phyloP scores from a whole-genome alignment of 2,329 filamentous ascomycete species.

The Colletotrichum tabaci region DNA sequence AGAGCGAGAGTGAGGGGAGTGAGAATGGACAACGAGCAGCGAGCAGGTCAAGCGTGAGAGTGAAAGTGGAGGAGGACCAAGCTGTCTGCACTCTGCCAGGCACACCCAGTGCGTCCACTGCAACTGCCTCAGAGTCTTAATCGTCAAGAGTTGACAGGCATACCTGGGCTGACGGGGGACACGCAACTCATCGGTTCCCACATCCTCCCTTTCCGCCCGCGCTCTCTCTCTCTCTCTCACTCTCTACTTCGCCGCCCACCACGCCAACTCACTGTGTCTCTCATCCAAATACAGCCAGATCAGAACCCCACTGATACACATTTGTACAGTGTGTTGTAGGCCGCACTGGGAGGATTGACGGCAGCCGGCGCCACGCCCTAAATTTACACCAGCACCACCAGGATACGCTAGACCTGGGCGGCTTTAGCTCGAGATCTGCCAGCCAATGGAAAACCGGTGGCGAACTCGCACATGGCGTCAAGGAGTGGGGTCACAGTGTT shows the following conservation, averaged over 20 bases:
- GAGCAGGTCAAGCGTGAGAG: not conserved
- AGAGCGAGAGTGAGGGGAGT: not conserved
- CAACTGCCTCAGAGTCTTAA: not conserved
- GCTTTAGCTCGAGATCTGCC: constrained; percentile 33
- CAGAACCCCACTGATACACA: constrained; percentile 18
- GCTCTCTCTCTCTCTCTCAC: not conserved
- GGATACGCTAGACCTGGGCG: constrained; percentile 30
- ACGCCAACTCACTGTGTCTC: not conserved
- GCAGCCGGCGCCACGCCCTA: constrained; percentile 42
- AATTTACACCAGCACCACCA: constrained; percentile 39
- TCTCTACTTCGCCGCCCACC: not conserved
- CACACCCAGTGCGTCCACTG: constrained; percentile 1
- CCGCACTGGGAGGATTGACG: constrained; percentile 41
- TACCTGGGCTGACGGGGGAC: constrained; percentile 24
- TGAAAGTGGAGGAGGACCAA: not conserved
- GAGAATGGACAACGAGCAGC: not conserved
- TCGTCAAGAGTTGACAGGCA: constrained; percentile 11
- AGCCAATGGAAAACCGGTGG: constrained; percentile 41
- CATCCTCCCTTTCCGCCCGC: constrained; percentile 6
- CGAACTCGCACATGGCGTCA: constrained; percentile 43
- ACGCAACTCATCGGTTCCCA: constrained; percentile 24
- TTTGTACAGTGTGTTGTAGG: constrained; percentile 22
- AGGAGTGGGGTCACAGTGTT: constrained; percentile 39
- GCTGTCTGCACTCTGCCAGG: constrained; percentile 17
- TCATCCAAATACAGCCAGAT: constrained; percentile 27